These are phyloP conservation scores for Lepidium aucheri DNA, from an alignment of 345 rosid genomes.

Conservation along the genomic window DNA sequence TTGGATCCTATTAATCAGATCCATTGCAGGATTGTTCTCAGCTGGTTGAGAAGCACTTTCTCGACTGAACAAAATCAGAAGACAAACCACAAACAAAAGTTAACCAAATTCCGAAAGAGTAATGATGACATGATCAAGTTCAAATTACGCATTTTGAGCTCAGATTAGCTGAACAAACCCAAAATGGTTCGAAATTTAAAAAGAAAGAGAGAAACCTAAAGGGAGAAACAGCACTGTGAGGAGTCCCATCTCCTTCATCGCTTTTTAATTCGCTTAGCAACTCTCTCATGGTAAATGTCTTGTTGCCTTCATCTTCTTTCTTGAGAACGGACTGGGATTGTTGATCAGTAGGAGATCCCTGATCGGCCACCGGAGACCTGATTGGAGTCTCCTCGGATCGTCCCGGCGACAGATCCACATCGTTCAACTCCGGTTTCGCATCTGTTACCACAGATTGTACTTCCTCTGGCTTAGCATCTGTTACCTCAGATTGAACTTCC, in stretches of 20 bases:
- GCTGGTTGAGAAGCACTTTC: conserved; percentile 52
- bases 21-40: conserved; percentile 76
- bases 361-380: conserved; percentile 17
- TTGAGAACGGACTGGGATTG: conserved; percentile 25
- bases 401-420: conserved; percentile 39
- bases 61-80: conserved; percentile 46
- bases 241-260: conserved; percentile 54
- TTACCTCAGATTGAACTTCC: not conserved
- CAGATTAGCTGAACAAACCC: not conserved
- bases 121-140: not conserved
- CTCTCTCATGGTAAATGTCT: conserved; percentile 87
- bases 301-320: conserved; percentile 55
- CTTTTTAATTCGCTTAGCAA: conserved; percentile 65
- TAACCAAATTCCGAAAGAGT: not conserved
- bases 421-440: conserved; percentile 30
- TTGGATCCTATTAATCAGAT: conserved; percentile 73
- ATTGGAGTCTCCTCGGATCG: conserved; percentile 30
- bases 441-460: not conserved
- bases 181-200: not conserved
- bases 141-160: not conserved
- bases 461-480: conserved; percentile 30
- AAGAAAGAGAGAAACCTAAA: conserved; percentile 39
- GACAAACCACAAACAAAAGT: not conserved
- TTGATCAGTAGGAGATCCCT: conserved; percentile 22
- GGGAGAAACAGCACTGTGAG: conserved; percentile 38